Conservation (phyloP, 2,329 filamentous ascomycete species). For the Thermoascus crustaceus region DNA sequence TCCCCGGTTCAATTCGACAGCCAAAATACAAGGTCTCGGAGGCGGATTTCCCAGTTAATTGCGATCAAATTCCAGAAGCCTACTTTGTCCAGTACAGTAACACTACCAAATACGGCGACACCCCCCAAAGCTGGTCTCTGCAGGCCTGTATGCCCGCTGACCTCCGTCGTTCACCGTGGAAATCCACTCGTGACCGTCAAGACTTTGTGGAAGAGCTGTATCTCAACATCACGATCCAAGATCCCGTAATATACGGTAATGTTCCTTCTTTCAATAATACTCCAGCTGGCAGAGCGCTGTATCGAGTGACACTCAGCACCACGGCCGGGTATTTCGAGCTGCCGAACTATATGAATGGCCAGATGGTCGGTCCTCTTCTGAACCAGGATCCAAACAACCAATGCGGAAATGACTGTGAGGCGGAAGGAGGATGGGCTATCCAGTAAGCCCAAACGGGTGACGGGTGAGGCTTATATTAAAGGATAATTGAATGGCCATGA, state of each 20-base stretch:
- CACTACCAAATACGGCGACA: constrained; percentile 12
- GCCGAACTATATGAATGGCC: constrained; percentile 4
- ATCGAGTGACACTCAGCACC: constrained; percentile 1
- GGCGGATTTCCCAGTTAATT: background rate
- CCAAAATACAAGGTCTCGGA: background rate
- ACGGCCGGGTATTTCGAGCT: constrained; percentile 4
- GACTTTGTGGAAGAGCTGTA: constrained; percentile 23
- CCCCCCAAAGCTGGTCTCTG: constrained; percentile 10
- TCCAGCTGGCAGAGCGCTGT: background rate
- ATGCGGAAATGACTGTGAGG: background rate
- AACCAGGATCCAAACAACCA: background rate
- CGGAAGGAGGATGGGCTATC: too few species aligned
- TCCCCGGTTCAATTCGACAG: constrained; percentile 10
- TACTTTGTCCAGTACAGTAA: background rate
- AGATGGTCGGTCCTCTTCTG: background rate
- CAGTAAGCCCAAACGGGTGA: too few species aligned
- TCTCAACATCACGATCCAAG: constrained; percentile 15
- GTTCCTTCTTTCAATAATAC: too few species aligned
- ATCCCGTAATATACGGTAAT: too few species aligned
- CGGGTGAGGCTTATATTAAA: too few species aligned
- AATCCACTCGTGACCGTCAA: constrained; percentile 17
- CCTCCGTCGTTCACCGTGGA: constrained; percentile 18
- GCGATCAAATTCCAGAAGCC: background rate
- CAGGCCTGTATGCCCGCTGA: constrained; percentile 21
- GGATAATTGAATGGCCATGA: too few species aligned